A percentile compares a stretch with the other conserved stretches of the same genome.
Conservation (phyloP, 257 asterid genomes). For the Ballota nigra region DNA sequence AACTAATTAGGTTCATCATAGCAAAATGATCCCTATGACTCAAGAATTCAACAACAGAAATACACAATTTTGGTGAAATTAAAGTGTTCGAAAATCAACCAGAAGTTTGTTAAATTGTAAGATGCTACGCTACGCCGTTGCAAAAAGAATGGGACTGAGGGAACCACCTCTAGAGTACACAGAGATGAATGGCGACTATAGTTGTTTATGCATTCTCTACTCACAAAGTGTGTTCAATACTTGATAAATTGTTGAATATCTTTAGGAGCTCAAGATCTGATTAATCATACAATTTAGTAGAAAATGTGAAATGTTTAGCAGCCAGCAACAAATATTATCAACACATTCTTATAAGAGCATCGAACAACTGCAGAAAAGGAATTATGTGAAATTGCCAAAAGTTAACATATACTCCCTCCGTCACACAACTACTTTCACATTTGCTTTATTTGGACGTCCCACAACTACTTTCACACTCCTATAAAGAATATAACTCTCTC, state of each 20-base stretch:
- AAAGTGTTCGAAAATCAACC: neutral
- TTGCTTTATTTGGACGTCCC: no score
- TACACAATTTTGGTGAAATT: neutral
- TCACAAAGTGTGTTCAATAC: neutral
- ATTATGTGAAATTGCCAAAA: neutral
- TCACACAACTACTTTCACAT: no score
- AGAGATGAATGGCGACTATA: neutral
- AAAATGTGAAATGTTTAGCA: neutral
- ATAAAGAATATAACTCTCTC: no score
- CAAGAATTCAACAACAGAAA: neutral
- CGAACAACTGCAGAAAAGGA: conserved; percentile 3
- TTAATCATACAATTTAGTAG: neutral
- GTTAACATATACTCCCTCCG: no score
- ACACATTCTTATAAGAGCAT: neutral
- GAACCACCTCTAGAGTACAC: neutral
- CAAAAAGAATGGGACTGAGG: neutral
- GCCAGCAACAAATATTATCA: neutral
- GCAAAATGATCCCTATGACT: neutral
- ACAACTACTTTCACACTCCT: no score
- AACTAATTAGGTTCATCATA: conserved; percentile 9
- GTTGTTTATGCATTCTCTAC: neutral
- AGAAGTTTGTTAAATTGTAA: neutral
- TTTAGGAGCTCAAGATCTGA: neutral
- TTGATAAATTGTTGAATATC: neutral
- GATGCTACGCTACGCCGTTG: neutral